A percentile compares a stretch with the other conserved stretches of the same genome.
Evolutionary conservation across 139 green algal species (phyloP).

Genomic region (Picochlorum sp.): DNA sequence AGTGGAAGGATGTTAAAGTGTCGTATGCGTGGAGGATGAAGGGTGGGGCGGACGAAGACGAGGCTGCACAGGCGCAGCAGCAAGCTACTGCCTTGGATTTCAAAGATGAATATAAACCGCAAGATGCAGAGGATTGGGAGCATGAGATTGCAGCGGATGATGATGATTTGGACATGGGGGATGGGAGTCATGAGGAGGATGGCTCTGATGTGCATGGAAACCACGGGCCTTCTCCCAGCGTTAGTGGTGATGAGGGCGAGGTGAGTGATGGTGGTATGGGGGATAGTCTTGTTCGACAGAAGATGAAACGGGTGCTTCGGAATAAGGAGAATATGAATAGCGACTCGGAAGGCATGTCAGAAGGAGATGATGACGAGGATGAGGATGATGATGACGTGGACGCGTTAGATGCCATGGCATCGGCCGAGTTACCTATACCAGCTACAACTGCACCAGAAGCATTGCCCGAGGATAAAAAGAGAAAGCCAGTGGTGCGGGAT

Average conservation of each 20-base stretch:
- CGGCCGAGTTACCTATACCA: conserved; percentile 2
- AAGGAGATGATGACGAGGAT: conserved; percentile 18
- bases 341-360: conserved; percentile 7
- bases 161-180: conserved; percentile 33
- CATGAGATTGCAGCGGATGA: conserved; percentile 27
- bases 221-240: background rate
- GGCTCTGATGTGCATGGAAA: background rate
- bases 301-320: background rate
- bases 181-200: conserved; percentile 17
- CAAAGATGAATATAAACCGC: conserved; percentile 2
- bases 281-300: background rate
- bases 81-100: background rate
- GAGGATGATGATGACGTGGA: conserved; percentile 19
- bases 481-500: conserved; percentile 6
- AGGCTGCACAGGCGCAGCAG: background rate
- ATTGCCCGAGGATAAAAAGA: conserved; percentile 12
- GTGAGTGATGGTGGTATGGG: background rate
- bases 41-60: background rate
- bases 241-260: conserved; percentile 5
- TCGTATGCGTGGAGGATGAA: conserved; percentile 6
- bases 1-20: conserved; percentile 29
- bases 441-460: background rate
- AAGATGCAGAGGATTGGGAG: conserved; percentile 33
- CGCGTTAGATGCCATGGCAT: conserved; percentile 8
- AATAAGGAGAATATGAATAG: background rate